These are phyloP conservation scores for Colletotrichum brevisporum DNA, from an alignment of 2,329 filamentous ascomycete species.

Conservation along the genomic window DNA sequence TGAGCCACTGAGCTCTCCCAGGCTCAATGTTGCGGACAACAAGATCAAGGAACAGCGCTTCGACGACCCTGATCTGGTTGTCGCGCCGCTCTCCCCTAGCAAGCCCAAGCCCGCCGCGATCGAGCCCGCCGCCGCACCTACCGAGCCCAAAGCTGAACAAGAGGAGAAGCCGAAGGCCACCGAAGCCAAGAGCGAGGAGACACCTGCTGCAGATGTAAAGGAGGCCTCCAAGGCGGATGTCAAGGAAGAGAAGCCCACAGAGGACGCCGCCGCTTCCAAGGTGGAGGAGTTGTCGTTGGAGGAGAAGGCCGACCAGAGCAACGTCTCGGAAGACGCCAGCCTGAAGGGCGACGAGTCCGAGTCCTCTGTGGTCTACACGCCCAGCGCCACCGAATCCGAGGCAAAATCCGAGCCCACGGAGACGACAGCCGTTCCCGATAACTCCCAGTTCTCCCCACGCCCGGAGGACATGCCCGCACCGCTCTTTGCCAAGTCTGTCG, in stretches of 20 bases:
- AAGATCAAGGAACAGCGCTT: slow-evolving; percentile 66
- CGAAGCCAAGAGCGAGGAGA: slow-evolving; percentile 27
- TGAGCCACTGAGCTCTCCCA: slow-evolving; percentile 79
- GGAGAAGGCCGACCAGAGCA: slow-evolving; percentile 27
- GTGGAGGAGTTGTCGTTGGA: slow-evolving; percentile 34
- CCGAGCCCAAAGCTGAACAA: slow-evolving; percentile 32
- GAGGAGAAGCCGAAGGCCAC: slow-evolving; percentile 31
- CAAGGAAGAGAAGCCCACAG: not conserved
- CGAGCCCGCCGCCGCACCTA: slow-evolving; percentile 34
- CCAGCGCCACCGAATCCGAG: slow-evolving; percentile 33
- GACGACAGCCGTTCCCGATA: slow-evolving; percentile 3
- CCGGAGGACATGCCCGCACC: slow-evolving; percentile 79
- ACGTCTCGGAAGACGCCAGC: slow-evolving; percentile 25
- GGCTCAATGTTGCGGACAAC: slow-evolving; percentile 73
- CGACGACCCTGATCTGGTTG: slow-evolving; percentile 70
- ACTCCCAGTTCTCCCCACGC: slow-evolving; percentile 61
- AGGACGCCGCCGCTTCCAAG: slow-evolving; percentile 28
- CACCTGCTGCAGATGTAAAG: slow-evolving; percentile 11
- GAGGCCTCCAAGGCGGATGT: slow-evolving; percentile 5
- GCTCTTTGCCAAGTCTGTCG: slow-evolving; percentile 65
- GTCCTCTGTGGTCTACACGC: slow-evolving; percentile 45
- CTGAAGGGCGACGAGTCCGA: slow-evolving; percentile 46
- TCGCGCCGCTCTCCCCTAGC: slow-evolving; percentile 70
- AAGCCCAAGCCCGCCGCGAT: slow-evolving; percentile 48
- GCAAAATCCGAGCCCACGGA: slow-evolving; percentile 29